These are phyloP conservation scores for Inonotus hispidus DNA, from an alignment of 1,284 basidiomycete genomes.

Conservation along the genomic window DNA sequence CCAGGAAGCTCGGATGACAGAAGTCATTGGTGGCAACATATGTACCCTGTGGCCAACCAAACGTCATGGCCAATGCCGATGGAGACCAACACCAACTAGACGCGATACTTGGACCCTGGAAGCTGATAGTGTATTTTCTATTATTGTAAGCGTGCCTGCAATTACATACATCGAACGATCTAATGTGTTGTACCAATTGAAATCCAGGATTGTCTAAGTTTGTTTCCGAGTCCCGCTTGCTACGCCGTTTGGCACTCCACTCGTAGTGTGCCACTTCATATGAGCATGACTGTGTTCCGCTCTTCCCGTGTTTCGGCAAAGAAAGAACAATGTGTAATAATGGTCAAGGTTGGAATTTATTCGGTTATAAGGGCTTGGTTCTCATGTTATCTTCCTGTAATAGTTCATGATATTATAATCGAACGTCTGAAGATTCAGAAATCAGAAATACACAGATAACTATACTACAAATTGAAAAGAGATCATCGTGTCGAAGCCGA, in stretches of 20 bases:
- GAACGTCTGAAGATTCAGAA: background rate
- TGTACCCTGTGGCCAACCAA: conserved; percentile 13
- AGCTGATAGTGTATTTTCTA: too few species aligned
- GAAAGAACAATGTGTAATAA: background rate
- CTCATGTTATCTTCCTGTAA: background rate
- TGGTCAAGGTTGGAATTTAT: background rate
- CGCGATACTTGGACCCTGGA: background rate
- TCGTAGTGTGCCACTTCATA: background rate
- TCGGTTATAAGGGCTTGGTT: background rate
- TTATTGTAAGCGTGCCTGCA: too few species aligned
- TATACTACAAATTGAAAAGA: background rate
- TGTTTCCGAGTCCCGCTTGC: background rate
- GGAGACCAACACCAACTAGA: background rate
- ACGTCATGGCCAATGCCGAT: conserved; percentile 15
- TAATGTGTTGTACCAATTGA: too few species aligned
- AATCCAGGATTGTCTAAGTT: too few species aligned
- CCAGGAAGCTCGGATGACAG: conserved; percentile 2
- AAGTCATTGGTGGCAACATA: conserved; percentile 15
- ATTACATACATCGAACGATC: too few species aligned
- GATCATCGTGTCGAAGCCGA: background rate
- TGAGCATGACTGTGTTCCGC: background rate
- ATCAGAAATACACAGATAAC: background rate
- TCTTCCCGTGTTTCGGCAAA: background rate
- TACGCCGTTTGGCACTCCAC: background rate
- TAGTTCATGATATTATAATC: background rate